Conservation (phyloP, 495 filamentous ascomycete genomes). For the Staphylotrichum longicolle region DNA sequence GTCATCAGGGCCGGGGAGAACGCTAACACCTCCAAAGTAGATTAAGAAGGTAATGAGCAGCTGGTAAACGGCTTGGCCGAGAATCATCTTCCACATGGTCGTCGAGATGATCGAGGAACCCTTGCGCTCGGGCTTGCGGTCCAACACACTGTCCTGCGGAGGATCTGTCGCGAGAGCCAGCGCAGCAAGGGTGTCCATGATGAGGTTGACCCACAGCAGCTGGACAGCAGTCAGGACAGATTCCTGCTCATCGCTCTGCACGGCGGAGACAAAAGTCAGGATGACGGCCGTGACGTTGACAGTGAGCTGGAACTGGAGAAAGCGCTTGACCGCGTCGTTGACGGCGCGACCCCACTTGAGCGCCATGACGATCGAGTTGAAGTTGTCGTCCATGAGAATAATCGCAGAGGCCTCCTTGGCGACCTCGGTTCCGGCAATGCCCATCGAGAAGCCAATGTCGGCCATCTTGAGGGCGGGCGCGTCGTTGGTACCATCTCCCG, state of each 20-base stretch:
- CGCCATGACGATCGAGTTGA: conserved; percentile 80
- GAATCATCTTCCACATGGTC: conserved; percentile 97
- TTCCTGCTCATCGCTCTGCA: conserved; percentile 60
- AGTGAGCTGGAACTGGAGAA: conserved; percentile 88
- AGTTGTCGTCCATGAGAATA: conserved; percentile 90
- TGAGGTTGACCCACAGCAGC: conserved; percentile 87
- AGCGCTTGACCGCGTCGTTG: conserved; percentile 87
- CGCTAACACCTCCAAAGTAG: conserved; percentile 64
- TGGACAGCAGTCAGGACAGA: conserved; percentile 84
- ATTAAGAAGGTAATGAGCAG: conserved; percentile 73
- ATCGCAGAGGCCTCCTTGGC: conserved; percentile 91
- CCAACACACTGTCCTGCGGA: conserved; percentile 71
- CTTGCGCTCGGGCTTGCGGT: conserved; percentile 82
- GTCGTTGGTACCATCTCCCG: conserved; percentile 88
- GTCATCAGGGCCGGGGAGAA: conserved; percentile 54
- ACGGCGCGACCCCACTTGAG: conserved; percentile 89
- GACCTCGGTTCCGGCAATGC: conserved; percentile 87
- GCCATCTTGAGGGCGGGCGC: conserved; percentile 81
- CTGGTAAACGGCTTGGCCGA: conserved; percentile 82
- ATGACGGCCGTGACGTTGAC: conserved; percentile 87
- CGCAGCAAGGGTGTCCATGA: conserved; percentile 91
- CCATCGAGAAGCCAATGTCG: conserved; percentile 92
- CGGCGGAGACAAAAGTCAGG: conserved; percentile 78
- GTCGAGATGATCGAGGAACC: conserved; percentile 71
- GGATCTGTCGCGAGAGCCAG: conserved; percentile 83